Base-by-base conservation (phyloP, 2,329 filamentous ascomycete species). In the Alternaria metachromatica region DNA sequence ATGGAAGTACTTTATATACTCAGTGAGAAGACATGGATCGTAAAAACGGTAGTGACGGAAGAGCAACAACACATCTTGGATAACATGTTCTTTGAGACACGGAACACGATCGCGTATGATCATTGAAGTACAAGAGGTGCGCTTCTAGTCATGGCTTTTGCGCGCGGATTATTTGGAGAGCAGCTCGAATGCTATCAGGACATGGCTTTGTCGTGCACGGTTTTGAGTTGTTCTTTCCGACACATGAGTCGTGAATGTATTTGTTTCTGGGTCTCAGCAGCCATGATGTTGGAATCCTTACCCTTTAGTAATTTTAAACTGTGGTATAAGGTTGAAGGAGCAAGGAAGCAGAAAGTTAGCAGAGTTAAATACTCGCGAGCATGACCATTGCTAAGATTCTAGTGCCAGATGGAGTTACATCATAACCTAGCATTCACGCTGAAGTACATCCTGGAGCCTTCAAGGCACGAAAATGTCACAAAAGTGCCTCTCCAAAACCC, bases 101-200 rank as follows among this genome's bases (percentile, higher is more conserved):
- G 8, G 0, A 37, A n/a, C 15, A 37, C 4, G 1, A 37, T n/a
- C 33, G 33, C 0, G 33, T n/a, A 37, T n/a, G 4, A n/a, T 5
- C 1, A n/a, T 0, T 10, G 33, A 37, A 5, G 33, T 3, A 0
- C 3, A 0, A 1, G 33, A 37, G 0, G 0, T 2, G 33, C 4
- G 0, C 2, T 37, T n/a, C 2, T 0, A 37, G 3, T n/a, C 15
- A n/a, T 37, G 1, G 33, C 33, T 37, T 37, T n/a, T 3, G 15
- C 33, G 4, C 0, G 33, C 4, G 2, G 2, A 0, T 37, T 3
- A 10, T 37, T 5, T n/a, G 8, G 7, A 9, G 15, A n/a, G 15
- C 13, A 37, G 33, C 33, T 37, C 15, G 33, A 37, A 3, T 1
- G 8, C 33, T 0, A 0, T 3, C 15, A n/a, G 33, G 13, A n/a